Evolutionary conservation across 257 asterid species (phyloP).

Genomic region (Avicennia marina): DNA sequence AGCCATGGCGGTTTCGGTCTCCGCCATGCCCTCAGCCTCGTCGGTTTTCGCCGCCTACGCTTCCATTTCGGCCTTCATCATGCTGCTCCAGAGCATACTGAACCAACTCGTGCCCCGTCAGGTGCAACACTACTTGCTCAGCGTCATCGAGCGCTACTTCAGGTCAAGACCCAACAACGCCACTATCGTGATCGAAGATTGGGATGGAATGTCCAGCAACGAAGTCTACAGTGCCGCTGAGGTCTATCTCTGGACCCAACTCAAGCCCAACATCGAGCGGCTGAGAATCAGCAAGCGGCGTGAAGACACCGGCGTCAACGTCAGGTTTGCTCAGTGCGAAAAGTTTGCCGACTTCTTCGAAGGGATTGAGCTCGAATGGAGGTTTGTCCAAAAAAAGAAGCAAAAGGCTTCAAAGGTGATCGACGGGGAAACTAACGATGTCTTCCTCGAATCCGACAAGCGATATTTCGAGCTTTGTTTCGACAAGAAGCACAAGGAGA

Average conservation of each 20-base stretch:
- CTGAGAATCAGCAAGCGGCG: slow-evolving; percentile 46
- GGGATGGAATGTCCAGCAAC: slow-evolving; percentile 55
- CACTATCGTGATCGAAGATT: slow-evolving; percentile 45
- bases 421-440: slow-evolving; percentile 17
- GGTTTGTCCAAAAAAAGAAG: slow-evolving; percentile 30
- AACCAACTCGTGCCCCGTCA: slow-evolving; percentile 57
- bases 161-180: slow-evolving; percentile 13
- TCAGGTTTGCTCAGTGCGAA: slow-evolving; percentile 47
- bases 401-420: slow-evolving; percentile 19
- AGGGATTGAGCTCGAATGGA: slow-evolving; percentile 47
- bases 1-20: no score
- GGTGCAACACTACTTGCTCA: slow-evolving; percentile 28
- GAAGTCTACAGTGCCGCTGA: slow-evolving; percentile 56
- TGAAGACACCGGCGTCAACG: slow-evolving; percentile 29
- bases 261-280: slow-evolving; percentile 35
- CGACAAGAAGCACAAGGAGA: slow-evolving; percentile 25
- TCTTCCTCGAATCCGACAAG: not conserved
- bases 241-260: slow-evolving; percentile 44
- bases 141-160: slow-evolving; percentile 30
- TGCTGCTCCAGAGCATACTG: slow-evolving; percentile 48
- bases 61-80: slow-evolving; percentile 43
- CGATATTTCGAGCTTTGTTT: slow-evolving; percentile 28
- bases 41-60: slow-evolving; percentile 58
- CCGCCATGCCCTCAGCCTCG: slow-evolving; percentile 45
- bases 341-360: slow-evolving; percentile 33